Evolutionary conservation across 2,329 filamentous ascomycete species (phyloP), one percentile per base, ranked within the genome.

Genomic region (Neonectria coccinea): DNA sequence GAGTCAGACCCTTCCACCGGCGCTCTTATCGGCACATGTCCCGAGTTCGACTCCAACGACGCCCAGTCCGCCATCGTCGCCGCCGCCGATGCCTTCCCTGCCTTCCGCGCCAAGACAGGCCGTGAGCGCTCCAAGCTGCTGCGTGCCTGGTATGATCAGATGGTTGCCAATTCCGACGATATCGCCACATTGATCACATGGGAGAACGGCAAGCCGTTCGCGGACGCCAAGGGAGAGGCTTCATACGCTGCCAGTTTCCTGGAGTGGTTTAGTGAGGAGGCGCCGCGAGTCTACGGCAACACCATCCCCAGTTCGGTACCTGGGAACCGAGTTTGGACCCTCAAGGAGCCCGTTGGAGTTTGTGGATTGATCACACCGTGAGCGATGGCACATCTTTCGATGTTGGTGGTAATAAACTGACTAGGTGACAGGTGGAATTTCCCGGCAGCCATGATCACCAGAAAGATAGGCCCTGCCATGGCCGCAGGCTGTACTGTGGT

Each of bases 401-500:
- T 9, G 16, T 11, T 20, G 11, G 22, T n/a, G n/a, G 8, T 9
- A 5, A 16, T 33, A 64, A 31, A 36, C 42, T 55, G 39, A 65
- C 45, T 14, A 44, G n/a, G 62, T 11, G 5, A 9, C 39, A 86
- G 85, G 60, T 96, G 93, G 93, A 97, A 97, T 80, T 97, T 97
- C 74, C 91, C 91, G 12, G 88, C 90, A 3, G 90, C 90, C 54
- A 93, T 93, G 91, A 88, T 92, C 68, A 91, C 89, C 7, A 82
- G 89, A 64, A 92, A 92, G 78, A 84, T 89, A 55, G 89, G 87
- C 2, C 88, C 92, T 2, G 92, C 92, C 9, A 85, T 98, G 60
- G 96, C 96, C 18, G 94, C 94, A n/a, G 96, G 96, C 63, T 98
- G 95, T 81, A 97, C 95, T 0, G 92, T 97, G 2, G 94, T 98